These are phyloP conservation scores for Aspergillus kassunensis DNA, from an alignment of 495 filamentous ascomycete species.

Conservation along the genomic window DNA sequence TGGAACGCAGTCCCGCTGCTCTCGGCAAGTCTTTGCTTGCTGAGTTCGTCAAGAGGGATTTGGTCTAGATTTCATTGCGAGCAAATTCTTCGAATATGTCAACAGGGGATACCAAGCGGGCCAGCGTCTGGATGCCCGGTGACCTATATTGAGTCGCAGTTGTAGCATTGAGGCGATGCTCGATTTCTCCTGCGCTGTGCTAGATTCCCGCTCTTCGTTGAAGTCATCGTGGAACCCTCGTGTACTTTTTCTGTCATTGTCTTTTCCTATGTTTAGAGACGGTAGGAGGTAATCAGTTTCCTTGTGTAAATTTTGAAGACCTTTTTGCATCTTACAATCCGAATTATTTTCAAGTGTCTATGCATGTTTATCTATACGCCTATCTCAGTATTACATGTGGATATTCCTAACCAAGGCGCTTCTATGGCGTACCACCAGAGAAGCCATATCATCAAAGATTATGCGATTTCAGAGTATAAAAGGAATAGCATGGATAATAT, in stretches of 20 bases:
- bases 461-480: no score
- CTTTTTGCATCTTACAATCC: no score
- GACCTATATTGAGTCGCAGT: background rate
- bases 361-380: no score
- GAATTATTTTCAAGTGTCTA: no score
- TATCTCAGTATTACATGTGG: no score
- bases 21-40: slow-evolving; percentile 89
- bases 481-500: no score
- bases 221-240: slow-evolving; percentile 14
- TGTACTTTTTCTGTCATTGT: slow-evolving; percentile 18
- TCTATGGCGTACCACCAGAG: no score
- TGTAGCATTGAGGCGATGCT: slow-evolving; percentile 1
- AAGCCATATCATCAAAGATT: no score
- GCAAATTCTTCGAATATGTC: background rate
- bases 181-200: slow-evolving; percentile 12
- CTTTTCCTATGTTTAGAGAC: slow-evolving; percentile 26
- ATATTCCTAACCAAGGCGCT: no score
- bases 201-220: slow-evolving; percentile 8
- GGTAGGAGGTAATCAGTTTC: slow-evolving; percentile 26
- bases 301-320: slow-evolving; percentile 20
- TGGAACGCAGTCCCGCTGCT: slow-evolving; percentile 88
- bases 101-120: slow-evolving; percentile 4
- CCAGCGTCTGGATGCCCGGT: background rate
- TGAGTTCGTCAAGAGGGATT: slow-evolving; percentile 93
- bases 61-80: slow-evolving; percentile 61